Evolutionary conservation across 305 asterid genomes (phyloP).

Genomic region (Solanum chacoense): DNA sequence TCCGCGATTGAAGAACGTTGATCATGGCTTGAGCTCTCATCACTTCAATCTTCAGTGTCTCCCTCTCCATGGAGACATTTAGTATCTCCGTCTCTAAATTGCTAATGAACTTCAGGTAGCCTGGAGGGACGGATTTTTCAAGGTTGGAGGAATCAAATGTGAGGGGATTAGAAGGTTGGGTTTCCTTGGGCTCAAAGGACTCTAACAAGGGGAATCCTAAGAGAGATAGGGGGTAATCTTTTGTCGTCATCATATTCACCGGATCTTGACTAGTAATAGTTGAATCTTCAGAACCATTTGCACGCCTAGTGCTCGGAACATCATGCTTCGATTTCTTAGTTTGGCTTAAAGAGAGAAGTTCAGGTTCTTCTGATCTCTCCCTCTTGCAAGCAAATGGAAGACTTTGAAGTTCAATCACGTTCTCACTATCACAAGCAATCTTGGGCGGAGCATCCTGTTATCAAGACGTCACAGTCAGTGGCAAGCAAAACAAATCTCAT

Average conservation of each 20-base stretch:
- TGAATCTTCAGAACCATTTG: conserved; percentile 82
- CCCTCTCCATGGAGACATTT: conserved; percentile 60
- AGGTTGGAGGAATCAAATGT: conserved; percentile 55
- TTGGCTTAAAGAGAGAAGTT: conserved; percentile 38
- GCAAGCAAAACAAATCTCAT: neutral
- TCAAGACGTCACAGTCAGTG: neutral
- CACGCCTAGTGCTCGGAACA: conserved; percentile 59
- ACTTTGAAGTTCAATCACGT: conserved; percentile 15
- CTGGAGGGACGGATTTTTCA: conserved; percentile 73
- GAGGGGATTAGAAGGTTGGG: conserved; percentile 10
- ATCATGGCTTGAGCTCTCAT: conserved; percentile 79
- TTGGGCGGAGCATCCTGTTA: conserved; percentile 39
- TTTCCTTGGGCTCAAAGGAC: conserved; percentile 27
- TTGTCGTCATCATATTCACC: conserved; percentile 37
- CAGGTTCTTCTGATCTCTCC: conserved; percentile 41
- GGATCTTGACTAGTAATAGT: conserved; percentile 53
- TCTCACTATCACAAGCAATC: conserved; percentile 26
- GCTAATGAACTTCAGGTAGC: conserved; percentile 56
- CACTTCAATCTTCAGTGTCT: conserved; percentile 61
- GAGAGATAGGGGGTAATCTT: conserved; percentile 17
- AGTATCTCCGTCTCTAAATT: conserved; percentile 57
- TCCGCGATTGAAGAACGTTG: conserved; percentile 54
- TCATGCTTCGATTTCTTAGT: conserved; percentile 51
- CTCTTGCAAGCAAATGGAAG: conserved; percentile 58
- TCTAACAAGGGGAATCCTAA: conserved; percentile 47